Base-by-base conservation (phyloP, 2,329 filamentous ascomycete species). In the Trichoderma aggressivum region DNA sequence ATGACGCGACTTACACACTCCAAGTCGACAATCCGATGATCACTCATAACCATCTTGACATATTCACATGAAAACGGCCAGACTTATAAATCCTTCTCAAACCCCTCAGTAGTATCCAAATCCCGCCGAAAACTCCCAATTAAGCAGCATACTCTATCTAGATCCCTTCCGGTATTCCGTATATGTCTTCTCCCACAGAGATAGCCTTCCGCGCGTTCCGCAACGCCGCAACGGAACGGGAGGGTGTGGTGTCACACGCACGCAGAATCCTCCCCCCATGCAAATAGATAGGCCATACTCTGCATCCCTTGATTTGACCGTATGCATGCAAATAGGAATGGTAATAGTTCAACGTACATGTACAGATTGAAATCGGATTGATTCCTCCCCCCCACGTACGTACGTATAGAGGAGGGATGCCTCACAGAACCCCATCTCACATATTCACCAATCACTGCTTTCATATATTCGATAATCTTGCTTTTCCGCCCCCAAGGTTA, bases 171-270 rank as follows among this genome's bases (percentile, higher is more conserved):
- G 26, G 26, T 28, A 21, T 39, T 28, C 60, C 60, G 60, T 39
- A 39, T 53, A 53, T 53, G 47, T 16, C n/a, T 21, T 21, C 24
- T 24, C 47, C 47, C n/a, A 53, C 18, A 63, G 12, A 63, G 60
- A 63, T 63, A 63, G 11, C 60, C 60, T 63, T 63, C 60, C 60
- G 60, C 60, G 28, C 26, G 60, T 63, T 63, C 60, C 60, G 60
- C 59, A 53, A 24, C 43, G 18, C 36, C 36, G 14, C 36, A n/a
- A 62, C 26, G 11, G 3, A n/a, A n/a, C n/a, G 59, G 12, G 24
- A 11, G 36, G 10, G 36, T 24, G 47, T 24, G 24, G 36, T 39
- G 60, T 43, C 39, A 47, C 26, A 63, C 26, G 36, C 36, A 21
- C 28, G n/a, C 6, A 21, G 32, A 5, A 43, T 30, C 26, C 47